phyloP scores from a whole-genome alignment of 129 eudicot genomes.

The Centella asiatica region DNA sequence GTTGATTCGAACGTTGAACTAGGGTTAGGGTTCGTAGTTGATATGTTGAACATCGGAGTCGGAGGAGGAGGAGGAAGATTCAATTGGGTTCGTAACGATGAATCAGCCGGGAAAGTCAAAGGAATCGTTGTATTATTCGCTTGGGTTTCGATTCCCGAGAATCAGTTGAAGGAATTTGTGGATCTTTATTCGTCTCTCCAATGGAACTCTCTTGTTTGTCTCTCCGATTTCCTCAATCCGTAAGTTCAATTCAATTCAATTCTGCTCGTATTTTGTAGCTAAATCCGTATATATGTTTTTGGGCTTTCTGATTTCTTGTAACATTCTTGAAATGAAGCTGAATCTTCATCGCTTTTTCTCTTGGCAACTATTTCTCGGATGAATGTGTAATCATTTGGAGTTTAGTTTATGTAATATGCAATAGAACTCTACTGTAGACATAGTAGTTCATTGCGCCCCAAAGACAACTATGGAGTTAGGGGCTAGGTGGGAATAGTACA shows the following conservation, averaged over 20 bases:
- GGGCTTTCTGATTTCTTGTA: too few relatives aligned
- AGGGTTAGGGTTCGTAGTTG: constrained; percentile 6
- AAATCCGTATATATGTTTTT: too few relatives aligned
- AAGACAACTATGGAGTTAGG: too few relatives aligned
- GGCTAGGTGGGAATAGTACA: too few relatives aligned
- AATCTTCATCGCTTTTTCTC: too few relatives aligned
- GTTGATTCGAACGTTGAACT: too few relatives aligned
- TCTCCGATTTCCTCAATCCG: constrained; percentile 76
- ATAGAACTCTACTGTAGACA: too few relatives aligned
- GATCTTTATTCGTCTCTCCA: constrained; percentile 61
- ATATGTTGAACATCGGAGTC: constrained; percentile 27
- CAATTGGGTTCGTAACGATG: constrained; percentile 46
- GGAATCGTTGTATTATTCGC: constrained; percentile 61
- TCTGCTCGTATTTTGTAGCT: not conserved
- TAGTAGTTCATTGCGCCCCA: too few relatives aligned
- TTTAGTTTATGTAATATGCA: too few relatives aligned
- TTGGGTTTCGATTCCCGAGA: constrained; percentile 48
- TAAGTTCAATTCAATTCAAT: constrained; percentile 19
- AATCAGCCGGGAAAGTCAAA: constrained; percentile 19
- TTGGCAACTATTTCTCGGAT: too few relatives aligned
- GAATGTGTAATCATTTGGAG: too few relatives aligned
- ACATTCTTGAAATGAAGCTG: too few relatives aligned
- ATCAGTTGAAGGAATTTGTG: constrained; percentile 29
- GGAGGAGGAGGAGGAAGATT: constrained; percentile 46
- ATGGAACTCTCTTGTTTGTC: constrained; percentile 72